Percentiles rank a stretch among this genome's conserved stretches.
phyloP scores from a whole-genome alignment of 2,329 filamentous ascomycete genomes.

The Aspergillus piperis region DNA sequence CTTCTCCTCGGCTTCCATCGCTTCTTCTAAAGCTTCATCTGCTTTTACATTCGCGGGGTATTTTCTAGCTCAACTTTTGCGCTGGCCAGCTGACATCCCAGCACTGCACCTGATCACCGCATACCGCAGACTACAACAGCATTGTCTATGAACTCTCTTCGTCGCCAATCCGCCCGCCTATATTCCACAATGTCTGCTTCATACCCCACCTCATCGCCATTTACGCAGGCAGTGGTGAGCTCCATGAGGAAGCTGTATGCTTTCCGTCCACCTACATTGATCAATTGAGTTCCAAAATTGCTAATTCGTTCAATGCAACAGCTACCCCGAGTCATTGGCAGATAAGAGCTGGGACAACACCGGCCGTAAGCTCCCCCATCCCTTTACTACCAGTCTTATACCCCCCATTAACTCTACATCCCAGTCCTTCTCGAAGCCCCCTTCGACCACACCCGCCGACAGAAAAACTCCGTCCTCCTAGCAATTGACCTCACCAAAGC shows the following conservation, averaged over 20 bases:
- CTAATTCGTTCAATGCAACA: constrained; percentile 37
- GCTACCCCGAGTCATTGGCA: constrained; percentile 85
- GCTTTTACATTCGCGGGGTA: not conserved
- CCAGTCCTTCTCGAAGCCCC: constrained; percentile 70
- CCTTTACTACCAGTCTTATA: not conserved
- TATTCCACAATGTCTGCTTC: constrained; percentile 39
- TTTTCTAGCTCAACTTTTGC: not conserved
- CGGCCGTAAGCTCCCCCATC: constrained; percentile 57
- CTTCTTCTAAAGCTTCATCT: not conserved
- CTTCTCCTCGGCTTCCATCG: constrained; percentile 13
- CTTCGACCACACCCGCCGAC: constrained; percentile 56
- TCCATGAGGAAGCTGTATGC: constrained; percentile 78
- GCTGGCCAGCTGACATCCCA: not conserved
- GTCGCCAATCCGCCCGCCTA: constrained; percentile 21
- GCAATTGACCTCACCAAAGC: constrained; percentile 88
- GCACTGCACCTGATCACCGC: not conserved
- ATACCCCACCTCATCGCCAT: constrained; percentile 54
- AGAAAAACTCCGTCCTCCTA: constrained; percentile 70
- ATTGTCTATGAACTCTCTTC: constrained; percentile 27
- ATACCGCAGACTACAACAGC: not conserved
- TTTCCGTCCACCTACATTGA: constrained; percentile 13
- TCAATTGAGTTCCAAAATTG: constrained; percentile 14
- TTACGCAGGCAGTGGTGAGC: constrained; percentile 68
- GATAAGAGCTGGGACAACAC: constrained; percentile 96
- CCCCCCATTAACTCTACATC: not conserved